These are phyloP conservation scores for Phalaenopsis aphrodite DNA, from an alignment of 106 monocot species.

Conservation along the genomic window DNA sequence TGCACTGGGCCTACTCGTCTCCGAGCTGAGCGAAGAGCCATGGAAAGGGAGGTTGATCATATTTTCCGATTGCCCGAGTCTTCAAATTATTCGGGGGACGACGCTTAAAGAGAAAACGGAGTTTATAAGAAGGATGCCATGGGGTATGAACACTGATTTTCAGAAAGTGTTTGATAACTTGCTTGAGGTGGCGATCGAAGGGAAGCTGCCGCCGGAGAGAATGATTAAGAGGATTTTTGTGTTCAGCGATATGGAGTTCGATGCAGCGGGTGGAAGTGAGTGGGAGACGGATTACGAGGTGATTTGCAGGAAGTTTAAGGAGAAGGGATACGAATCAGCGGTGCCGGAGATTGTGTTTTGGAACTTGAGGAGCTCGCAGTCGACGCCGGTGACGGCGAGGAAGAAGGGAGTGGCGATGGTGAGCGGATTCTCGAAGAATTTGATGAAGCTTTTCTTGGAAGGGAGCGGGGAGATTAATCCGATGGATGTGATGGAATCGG, in stretches of 20 bases:
- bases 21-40: constrained; percentile 72
- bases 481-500: constrained; percentile 21
- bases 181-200: constrained; percentile 29
- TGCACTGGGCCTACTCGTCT: constrained; percentile 51
- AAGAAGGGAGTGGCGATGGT: constrained; percentile 41
- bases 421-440: constrained; percentile 49
- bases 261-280: constrained; percentile 30
- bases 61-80: constrained; percentile 28
- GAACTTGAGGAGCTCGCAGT: constrained; percentile 37
- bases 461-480: constrained; percentile 19
- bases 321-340: constrained; percentile 21
- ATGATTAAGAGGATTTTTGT: constrained; percentile 71
- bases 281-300: constrained; percentile 79
- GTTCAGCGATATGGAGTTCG: constrained; percentile 85
- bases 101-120: constrained; percentile 35
- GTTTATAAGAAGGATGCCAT: constrained; percentile 35
- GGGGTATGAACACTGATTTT: constrained; percentile 50
- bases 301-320: constrained; percentile 41
- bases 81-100: constrained; percentile 39
- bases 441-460: constrained; percentile 37
- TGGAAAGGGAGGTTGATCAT: constrained; percentile 71
- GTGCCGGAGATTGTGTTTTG: constrained; percentile 55
- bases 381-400: constrained; percentile 23
- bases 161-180: constrained; percentile 51
- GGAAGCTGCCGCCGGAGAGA: constrained; percentile 22